These are phyloP conservation scores for Scedosporium apiospermum DNA, from an alignment of 2,329 filamentous ascomycete genomes.

Conservation along the genomic window DNA sequence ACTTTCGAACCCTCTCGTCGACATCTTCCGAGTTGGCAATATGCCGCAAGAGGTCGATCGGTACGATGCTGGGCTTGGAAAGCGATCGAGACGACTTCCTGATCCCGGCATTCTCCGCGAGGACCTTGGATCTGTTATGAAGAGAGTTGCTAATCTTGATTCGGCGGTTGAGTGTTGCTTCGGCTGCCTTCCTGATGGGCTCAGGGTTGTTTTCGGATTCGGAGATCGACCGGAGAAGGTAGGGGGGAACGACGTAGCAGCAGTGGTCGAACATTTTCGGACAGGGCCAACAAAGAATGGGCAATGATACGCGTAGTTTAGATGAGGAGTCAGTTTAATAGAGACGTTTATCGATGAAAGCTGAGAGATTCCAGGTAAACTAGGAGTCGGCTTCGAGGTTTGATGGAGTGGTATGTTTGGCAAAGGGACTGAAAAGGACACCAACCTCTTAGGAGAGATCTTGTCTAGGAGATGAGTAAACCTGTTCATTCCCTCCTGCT, in stretches of 20 bases:
- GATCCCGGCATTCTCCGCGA: conserved; percentile 10
- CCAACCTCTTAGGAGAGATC: too few species aligned
- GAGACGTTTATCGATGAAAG: too few species aligned
- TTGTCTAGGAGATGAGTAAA: too few species aligned
- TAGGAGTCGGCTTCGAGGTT: too few species aligned
- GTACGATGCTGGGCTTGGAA: conserved; percentile 23
- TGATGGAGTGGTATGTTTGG: too few species aligned
- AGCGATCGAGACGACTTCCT: background rate
- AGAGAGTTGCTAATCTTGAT: conserved; percentile 21
- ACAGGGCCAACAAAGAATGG: too few species aligned
- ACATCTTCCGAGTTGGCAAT: conserved; percentile 26
- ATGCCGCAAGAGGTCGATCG: conserved; percentile 26
- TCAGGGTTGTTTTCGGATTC: conserved; percentile 27
- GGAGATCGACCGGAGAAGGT: conserved; percentile 33
- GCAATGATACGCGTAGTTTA: too few species aligned
- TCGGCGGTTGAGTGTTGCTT: conserved; percentile 22
- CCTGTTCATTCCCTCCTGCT: too few species aligned
- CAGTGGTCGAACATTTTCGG: conserved; percentile 8
- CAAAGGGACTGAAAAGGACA: too few species aligned
- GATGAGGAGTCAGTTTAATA: too few species aligned
- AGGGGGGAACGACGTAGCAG: conserved; percentile 35
- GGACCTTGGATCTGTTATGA: conserved; percentile 23
- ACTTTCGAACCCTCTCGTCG: conserved; percentile 25
- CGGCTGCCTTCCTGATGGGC: conserved; percentile 25
- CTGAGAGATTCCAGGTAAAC: too few species aligned